phyloP scores from a whole-genome alignment of 2,329 filamentous ascomycete genomes.

The Paecilomyces variotii region DNA sequence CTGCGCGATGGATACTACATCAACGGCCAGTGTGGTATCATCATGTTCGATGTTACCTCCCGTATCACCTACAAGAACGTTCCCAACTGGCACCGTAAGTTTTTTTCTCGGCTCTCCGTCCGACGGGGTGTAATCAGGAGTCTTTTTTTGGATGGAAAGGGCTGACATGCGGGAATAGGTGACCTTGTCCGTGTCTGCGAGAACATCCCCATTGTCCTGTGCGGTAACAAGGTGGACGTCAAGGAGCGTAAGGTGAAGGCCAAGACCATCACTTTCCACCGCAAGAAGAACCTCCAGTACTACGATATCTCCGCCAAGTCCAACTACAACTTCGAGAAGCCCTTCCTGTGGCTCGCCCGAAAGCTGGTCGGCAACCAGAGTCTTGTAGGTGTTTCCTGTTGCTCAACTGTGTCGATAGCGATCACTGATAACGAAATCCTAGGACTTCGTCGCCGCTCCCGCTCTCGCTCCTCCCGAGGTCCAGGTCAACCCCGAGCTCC shows the following conservation, averaged over 20 bases:
- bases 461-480: slow-evolving; percentile 92
- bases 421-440: slow-evolving; percentile 14
- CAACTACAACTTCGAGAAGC: slow-evolving; percentile 99
- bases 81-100: slow-evolving; percentile 99
- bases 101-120: slow-evolving; percentile 2
- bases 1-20: slow-evolving; percentile 99
- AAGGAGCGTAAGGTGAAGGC: slow-evolving; percentile 99
- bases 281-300: slow-evolving; percentile 99
- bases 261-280: slow-evolving; percentile 99
- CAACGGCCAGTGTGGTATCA: slow-evolving; percentile 99
- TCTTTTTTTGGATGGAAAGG: background rate
- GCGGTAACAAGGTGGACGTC: slow-evolving; percentile 99
- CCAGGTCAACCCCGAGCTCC: slow-evolving; percentile 73
- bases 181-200: slow-evolving; percentile 98
- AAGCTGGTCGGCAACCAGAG: slow-evolving; percentile 93
- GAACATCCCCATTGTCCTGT: slow-evolving; percentile 97
- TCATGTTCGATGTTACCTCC: slow-evolving; percentile 99
- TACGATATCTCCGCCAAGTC: slow-evolving; percentile 99
- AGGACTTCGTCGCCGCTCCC: slow-evolving; percentile 95
- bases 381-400: slow-evolving; percentile 53
- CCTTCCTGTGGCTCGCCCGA: slow-evolving; percentile 97
- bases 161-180: slow-evolving; percentile 46
- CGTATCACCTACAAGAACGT: slow-evolving; percentile 99
- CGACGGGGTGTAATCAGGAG: background rate
- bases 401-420: background rate